Percentiles rank a stretch among this genome's conserved stretches.
Conservation (phyloP, 2,329 filamentous ascomycete species). For the Pseudopithomyces chartarum region DNA sequence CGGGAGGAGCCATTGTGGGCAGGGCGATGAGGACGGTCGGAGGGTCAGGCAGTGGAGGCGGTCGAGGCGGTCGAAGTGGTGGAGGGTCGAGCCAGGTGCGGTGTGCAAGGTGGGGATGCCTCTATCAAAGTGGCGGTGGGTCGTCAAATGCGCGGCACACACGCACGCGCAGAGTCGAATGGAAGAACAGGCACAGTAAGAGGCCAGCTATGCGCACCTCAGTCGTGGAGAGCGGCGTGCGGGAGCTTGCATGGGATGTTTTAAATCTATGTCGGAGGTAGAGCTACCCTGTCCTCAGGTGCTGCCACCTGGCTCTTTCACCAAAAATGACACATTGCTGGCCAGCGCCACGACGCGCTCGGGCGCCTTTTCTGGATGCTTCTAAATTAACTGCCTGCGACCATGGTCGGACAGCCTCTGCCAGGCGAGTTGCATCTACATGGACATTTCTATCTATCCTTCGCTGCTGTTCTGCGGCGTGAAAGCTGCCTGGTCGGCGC, state of each 20-base stretch:
- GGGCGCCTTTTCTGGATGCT: neutral
- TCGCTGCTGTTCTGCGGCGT: neutral
- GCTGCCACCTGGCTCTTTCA: slow-evolving; percentile 9
- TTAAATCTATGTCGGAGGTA: slow-evolving; percentile 18
- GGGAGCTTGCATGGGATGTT: slow-evolving; percentile 14
- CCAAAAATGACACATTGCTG: slow-evolving; percentile 8
- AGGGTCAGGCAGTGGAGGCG: too few relatives aligned
- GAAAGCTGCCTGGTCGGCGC: neutral
- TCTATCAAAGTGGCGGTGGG: slow-evolving; percentile 19
- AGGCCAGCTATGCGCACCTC: slow-evolving; percentile 28
- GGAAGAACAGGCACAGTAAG: slow-evolving; percentile 32
- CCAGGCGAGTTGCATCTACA: neutral
- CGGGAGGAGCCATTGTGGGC: slow-evolving; percentile 53
- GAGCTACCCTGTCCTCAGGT: slow-evolving; percentile 12
- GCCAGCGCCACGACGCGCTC: slow-evolving; percentile 3
- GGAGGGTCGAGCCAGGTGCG: slow-evolving; percentile 9
- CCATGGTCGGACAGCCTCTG: neutral
- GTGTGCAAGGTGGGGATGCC: slow-evolving; percentile 29
- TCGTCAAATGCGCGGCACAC: slow-evolving; percentile 11
- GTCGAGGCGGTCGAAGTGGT: neutral
- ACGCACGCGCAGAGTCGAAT: slow-evolving; percentile 9
- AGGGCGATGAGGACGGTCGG: neutral
- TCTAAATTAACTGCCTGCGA: neutral
- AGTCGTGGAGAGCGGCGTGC: slow-evolving; percentile 17
- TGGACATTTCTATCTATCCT: neutral